These are phyloP conservation scores for Fusarium marasasianum DNA, from an alignment of 2,329 filamentous ascomycete species.

Conservation along the genomic window DNA sequence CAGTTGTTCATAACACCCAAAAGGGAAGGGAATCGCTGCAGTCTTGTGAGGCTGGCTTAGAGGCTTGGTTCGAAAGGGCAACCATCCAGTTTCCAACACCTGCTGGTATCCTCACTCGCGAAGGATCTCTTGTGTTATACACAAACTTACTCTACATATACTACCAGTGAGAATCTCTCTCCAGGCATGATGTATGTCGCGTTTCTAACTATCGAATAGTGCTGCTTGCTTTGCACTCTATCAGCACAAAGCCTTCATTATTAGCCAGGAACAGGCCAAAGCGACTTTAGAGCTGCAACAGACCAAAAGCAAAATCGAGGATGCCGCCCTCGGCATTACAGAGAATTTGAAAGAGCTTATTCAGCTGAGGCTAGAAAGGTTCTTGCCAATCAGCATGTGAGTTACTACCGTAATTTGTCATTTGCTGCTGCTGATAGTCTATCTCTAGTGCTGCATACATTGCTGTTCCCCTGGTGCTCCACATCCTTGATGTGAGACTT, in stretches of 20 bases:
- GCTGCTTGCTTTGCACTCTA: constrained; percentile 21
- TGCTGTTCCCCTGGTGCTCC: constrained; percentile 18
- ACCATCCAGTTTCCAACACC: neutral
- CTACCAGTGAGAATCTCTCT: neutral
- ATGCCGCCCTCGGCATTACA: constrained; percentile 4
- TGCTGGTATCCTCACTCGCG: neutral
- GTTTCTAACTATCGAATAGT: neutral
- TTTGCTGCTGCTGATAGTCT: no score
- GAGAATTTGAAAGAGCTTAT: constrained; percentile 23
- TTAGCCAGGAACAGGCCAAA: neutral
- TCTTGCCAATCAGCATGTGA: constrained; percentile 27
- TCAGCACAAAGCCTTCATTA: constrained; percentile 16
- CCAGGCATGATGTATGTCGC: fast-evolving
- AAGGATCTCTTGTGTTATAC: neutral
- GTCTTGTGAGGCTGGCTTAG: constrained; percentile 1
- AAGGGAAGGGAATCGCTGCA: neutral
- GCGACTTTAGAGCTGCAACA: neutral
- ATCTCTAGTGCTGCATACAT: constrained; percentile 11
- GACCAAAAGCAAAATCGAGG: constrained; percentile 2
- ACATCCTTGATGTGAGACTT: constrained; percentile 23
- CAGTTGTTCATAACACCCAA: neutral
- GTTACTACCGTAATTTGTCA: neutral
- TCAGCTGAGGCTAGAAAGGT: constrained; percentile 11
- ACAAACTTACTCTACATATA: neutral
- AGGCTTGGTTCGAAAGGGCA: neutral